These are phyloP conservation scores for Hemisphaericaspora nanyangensis DNA, from an alignment of 805 yeast genomes.

Conservation along the genomic window DNA sequence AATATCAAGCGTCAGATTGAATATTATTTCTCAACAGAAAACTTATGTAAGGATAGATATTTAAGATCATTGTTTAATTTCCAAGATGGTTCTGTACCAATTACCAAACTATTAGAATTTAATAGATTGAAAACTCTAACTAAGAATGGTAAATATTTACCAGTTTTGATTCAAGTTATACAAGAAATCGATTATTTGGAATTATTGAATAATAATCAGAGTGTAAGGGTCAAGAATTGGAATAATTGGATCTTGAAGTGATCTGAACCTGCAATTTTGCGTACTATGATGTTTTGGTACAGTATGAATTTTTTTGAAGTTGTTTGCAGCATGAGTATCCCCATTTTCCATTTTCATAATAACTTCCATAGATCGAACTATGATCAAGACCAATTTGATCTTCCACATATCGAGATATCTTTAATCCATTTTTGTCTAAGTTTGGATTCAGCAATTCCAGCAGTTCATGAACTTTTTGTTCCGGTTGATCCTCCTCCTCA, in stretches of 20 bases:
- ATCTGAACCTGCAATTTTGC: background rate
- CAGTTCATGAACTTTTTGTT: too few relatives aligned
- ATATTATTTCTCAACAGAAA: constrained; percentile 21
- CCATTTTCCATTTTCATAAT: constrained; percentile 18
- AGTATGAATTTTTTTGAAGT: constrained; percentile 6
- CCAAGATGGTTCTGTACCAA: constrained; percentile 13
- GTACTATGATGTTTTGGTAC: constrained; percentile 1
- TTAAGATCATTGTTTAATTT: constrained; percentile 15
- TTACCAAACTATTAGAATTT: constrained; percentile 14
- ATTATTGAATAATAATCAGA: constrained; percentile 9
- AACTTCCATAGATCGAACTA: constrained; percentile 17
- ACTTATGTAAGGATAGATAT: constrained; percentile 18
- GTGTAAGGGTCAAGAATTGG: constrained; percentile 16
- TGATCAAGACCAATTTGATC: constrained; percentile 9
- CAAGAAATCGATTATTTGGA: constrained; percentile 10
- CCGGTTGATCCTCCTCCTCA: too few relatives aligned
- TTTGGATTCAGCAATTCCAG: too few relatives aligned
- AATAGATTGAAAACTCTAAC: constrained; percentile 14
- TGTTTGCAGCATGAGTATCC: constrained; percentile 19
- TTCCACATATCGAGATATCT: constrained; percentile 11
- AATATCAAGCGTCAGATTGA: constrained; percentile 14
- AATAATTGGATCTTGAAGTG: constrained; percentile 11
- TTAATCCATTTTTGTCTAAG: constrained; percentile 7
- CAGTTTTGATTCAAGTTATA: constrained; percentile 10
- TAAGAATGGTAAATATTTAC: constrained; percentile 11